phyloP scores from a whole-genome alignment of 1,139 yeast genomes.

The Hansenula sp. region DNA sequence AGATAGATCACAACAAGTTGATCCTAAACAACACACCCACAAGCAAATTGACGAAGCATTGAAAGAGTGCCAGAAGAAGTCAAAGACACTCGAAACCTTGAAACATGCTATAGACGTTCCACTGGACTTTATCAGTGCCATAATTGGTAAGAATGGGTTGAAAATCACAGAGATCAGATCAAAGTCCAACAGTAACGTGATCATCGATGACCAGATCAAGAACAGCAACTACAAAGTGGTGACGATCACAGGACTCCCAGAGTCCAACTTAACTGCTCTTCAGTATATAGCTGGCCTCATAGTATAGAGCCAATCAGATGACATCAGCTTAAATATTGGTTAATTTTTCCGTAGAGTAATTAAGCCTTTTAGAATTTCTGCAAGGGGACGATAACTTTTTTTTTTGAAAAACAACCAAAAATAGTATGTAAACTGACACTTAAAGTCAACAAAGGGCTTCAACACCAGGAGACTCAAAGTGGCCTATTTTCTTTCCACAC shows the following conservation, averaged over 20 bases:
- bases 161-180: constrained; percentile 16
- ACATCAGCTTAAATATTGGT: too few relatives aligned
- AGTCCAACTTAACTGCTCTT: constrained; percentile 11
- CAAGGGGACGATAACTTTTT: background rate
- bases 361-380: background rate
- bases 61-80: constrained; percentile 5
- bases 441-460: background rate
- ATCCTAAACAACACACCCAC: background rate
- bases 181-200: constrained; percentile 13
- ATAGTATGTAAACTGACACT: background rate
- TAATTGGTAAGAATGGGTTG: constrained; percentile 12
- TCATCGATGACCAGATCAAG: constrained; percentile 10
- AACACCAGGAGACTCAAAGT: too few relatives aligned
- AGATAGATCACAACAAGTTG: background rate
- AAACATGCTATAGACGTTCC: constrained; percentile 13
- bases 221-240: constrained; percentile 6
- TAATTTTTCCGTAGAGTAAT: background rate
- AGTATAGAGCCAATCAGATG: too few relatives aligned
- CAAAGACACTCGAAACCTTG: constrained; percentile 4
- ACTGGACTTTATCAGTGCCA: constrained; percentile 7
- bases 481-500: too few relatives aligned
- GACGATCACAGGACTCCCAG: constrained; percentile 11
- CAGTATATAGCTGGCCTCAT: constrained; percentile 5
- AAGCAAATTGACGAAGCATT: constrained; percentile 8
- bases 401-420: background rate